Evolutionary conservation across 176 grass and related monocot genomes (phyloP).

Genomic region (Oryza nivara): DNA sequence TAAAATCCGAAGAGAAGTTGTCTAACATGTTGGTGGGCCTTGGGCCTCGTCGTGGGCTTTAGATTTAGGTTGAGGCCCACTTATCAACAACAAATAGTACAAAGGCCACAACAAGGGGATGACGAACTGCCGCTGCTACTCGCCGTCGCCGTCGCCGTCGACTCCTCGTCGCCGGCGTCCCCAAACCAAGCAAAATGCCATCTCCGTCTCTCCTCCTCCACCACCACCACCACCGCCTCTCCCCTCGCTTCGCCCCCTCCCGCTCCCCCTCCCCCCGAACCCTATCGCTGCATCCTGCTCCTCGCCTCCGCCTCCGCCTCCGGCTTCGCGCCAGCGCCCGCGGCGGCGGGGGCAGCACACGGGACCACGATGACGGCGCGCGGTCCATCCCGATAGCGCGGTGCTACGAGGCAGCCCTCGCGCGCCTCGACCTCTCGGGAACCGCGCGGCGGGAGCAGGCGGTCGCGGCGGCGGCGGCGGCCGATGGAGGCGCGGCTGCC

Average conservation of each 20-base stretch:
- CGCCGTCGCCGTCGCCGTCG: neutral
- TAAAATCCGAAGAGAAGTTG: no score
- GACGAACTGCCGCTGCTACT: no score
- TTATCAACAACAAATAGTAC: no score
- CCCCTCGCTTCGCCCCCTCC: slow-evolving; percentile 7
- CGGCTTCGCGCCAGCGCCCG: neutral
- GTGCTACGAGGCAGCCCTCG: slow-evolving; percentile 71
- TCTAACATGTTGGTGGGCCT: no score
- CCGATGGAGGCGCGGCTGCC: slow-evolving; percentile 58
- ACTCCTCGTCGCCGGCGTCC: slow-evolving; percentile 5
- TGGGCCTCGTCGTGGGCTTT: no score
- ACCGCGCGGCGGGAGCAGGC: slow-evolving; percentile 64
- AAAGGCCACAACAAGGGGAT: no score
- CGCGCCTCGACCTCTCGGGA: slow-evolving; percentile 61
- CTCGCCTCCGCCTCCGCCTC: neutral
- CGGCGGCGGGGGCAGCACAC: neutral
- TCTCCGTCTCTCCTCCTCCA: slow-evolving; percentile 30
- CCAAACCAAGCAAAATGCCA: slow-evolving; percentile 24
- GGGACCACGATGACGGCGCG: neutral
- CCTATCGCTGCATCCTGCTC: neutral
- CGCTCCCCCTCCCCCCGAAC: slow-evolving; percentile 1
- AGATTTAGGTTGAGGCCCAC: no score
- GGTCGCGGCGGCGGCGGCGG: slow-evolving; percentile 62
- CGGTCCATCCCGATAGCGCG: slow-evolving; percentile 58
- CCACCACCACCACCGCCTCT: neutral